Evolutionary conservation across 345 rosid genomes (phyloP).

Genomic region (Eucalyptus coolabah): DNA sequence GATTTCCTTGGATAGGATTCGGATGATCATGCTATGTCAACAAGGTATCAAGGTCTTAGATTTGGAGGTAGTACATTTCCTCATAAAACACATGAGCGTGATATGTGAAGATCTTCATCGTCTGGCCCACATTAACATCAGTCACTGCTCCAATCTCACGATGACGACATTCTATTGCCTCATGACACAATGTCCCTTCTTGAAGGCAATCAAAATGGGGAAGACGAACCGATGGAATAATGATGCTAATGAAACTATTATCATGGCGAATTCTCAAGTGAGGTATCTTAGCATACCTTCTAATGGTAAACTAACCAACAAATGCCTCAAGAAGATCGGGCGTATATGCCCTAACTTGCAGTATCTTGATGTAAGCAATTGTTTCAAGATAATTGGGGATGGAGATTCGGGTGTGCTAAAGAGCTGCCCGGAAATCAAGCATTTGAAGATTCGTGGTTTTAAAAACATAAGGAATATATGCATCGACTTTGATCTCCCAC

Average conservation of each 20-base stretch:
- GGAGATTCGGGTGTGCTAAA: conserved; percentile 16
- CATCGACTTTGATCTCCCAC: conserved; percentile 33
- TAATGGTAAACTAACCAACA: conserved; percentile 30
- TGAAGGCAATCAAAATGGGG: background rate
- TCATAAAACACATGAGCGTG: background rate
- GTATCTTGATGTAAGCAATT: conserved; percentile 23
- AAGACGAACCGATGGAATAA: background rate
- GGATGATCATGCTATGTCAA: background rate
- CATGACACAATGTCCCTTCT: background rate
- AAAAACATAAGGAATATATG: conserved; percentile 13
- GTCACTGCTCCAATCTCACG: background rate
- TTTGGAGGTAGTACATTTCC: background rate
- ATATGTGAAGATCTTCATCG: background rate
- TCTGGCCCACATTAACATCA: conserved; percentile 14
- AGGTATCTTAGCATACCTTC: conserved; percentile 26
- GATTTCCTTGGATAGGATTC: conserved; percentile 21
- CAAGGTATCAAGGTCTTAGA: background rate
- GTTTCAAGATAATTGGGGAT: conserved; percentile 27
- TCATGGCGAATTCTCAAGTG: conserved; percentile 10
- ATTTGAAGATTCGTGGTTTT: conserved; percentile 2
- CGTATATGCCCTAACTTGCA: conserved; percentile 19
- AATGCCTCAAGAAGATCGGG: conserved; percentile 24
- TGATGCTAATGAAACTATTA: conserved; percentile 1
- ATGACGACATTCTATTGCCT: no score
- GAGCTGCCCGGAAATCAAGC: no score